A percentile compares a stretch with the other conserved stretches of the same genome.
Evolutionary conservation across 768 basidiomycete species (phyloP).

Genomic region (Termitomyces sp.): DNA sequence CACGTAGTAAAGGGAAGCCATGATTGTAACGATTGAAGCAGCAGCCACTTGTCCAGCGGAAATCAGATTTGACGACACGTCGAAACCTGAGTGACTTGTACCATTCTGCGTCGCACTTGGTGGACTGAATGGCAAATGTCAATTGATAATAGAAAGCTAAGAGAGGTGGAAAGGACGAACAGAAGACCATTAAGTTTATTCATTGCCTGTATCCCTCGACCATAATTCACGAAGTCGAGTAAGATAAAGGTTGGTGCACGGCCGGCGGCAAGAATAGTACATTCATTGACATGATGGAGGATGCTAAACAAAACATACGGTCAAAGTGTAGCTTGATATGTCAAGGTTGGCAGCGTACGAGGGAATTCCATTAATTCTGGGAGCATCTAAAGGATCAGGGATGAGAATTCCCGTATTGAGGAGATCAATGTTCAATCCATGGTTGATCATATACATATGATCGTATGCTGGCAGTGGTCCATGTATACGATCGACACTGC

Average conservation of each 20-base stretch:
- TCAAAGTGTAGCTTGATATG: too few relatives aligned
- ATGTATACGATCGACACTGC: conserved; percentile 44
- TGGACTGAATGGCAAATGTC: neutral
- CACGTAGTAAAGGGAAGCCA: neutral
- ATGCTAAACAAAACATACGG: too few relatives aligned
- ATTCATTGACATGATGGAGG: too few relatives aligned
- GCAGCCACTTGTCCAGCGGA: neutral
- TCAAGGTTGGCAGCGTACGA: too few relatives aligned
- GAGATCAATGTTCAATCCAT: too few relatives aligned
- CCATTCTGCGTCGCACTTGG: neutral
- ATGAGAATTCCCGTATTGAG: too few relatives aligned
- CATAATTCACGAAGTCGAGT: conserved; percentile 48
- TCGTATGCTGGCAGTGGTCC: conserved; percentile 30
- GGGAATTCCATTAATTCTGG: too few relatives aligned
- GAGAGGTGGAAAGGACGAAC: too few relatives aligned
- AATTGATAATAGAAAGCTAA: neutral
- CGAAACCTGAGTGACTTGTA: neutral
- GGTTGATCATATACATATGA: too few relatives aligned
- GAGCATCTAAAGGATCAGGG: too few relatives aligned
- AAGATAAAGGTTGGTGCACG: neutral
- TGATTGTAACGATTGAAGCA: neutral
- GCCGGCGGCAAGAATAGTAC: too few relatives aligned
- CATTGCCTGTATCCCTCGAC: conserved; percentile 34
- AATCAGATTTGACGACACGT: neutral
- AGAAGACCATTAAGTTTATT: conserved; percentile 36